Conservation (phyloP, 441 rosid species). For the Geranium incanum region DNA sequence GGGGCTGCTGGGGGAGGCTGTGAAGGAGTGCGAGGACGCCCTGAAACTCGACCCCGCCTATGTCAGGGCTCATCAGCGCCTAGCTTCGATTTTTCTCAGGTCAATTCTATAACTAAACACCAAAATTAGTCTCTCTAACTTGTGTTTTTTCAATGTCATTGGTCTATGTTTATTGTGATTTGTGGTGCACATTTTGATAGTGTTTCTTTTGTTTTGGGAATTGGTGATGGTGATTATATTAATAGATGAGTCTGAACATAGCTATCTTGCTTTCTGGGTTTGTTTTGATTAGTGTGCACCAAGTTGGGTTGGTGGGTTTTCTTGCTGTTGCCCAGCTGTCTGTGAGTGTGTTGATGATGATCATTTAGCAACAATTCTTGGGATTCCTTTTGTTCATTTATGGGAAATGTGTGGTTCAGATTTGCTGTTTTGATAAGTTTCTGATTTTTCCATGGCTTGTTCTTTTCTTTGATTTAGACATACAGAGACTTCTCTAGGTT, state of each 20-base stretch:
- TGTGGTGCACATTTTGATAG: neutral
- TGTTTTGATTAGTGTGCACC: neutral
- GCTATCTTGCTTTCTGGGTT: neutral
- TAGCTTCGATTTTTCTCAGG: constrained; percentile 61
- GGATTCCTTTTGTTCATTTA: neutral
- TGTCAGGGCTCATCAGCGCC: constrained; percentile 52
- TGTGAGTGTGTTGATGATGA: neutral
- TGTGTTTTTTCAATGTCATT: constrained; percentile 11
- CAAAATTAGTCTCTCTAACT: too few relatives aligned
- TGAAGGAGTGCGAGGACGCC: constrained; percentile 56
- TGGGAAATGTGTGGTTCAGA: neutral
- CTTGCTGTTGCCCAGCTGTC: neutral
- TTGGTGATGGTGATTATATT: neutral
- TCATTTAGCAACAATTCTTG: neutral
- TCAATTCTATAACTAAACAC: constrained; percentile 11
- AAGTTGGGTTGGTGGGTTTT: neutral
- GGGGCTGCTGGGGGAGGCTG: constrained; percentile 51
- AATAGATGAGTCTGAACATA: neutral
- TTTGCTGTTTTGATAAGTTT: neutral
- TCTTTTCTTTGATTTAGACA: neutral
- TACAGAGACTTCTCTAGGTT: neutral
- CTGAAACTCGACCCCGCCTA: constrained; percentile 44
- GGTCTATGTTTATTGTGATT: constrained; percentile 10
- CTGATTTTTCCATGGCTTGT: neutral
- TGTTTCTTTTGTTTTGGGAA: neutral